A percentile compares a stretch with the other conserved stretches of the same genome.
These are phyloP conservation scores for Pyrenophora teres DNA, from an alignment of 2,329 filamentous ascomycete genomes.

Conservation along the genomic window DNA sequence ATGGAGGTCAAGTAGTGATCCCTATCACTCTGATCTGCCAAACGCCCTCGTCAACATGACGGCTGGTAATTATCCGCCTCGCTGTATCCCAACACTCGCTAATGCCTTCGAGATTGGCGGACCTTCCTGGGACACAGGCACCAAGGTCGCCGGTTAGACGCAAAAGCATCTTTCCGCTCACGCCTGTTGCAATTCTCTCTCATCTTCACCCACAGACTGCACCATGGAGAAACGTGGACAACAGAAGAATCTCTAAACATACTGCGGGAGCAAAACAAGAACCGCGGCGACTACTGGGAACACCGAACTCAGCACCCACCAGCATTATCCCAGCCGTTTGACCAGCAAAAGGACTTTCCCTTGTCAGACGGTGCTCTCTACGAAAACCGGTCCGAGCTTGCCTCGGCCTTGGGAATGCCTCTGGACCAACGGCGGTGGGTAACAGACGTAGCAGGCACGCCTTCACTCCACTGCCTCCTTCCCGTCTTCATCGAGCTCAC, in stretches of 20 bases:
- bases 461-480: slow-evolving; percentile 49
- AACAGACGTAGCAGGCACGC: slow-evolving; percentile 46
- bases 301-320: slow-evolving; percentile 27
- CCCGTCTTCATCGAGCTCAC: slow-evolving; percentile 59
- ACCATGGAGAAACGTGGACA: slow-evolving; percentile 46
- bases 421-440: slow-evolving; percentile 30
- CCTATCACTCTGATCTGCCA: slow-evolving; percentile 39
- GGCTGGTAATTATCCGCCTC: slow-evolving; percentile 28
- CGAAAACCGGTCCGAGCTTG: slow-evolving; percentile 35
- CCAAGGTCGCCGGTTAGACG: slow-evolving; percentile 40
- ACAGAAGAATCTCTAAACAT: slow-evolving; percentile 40
- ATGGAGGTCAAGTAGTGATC: slow-evolving; percentile 36
- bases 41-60: slow-evolving; percentile 42
- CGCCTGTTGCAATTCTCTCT: slow-evolving; percentile 55
- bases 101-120: slow-evolving; percentile 48
- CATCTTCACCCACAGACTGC: slow-evolving; percentile 52
- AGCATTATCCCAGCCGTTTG: slow-evolving; percentile 30
- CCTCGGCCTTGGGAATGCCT: slow-evolving; percentile 33
- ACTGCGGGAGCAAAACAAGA: slow-evolving; percentile 46
- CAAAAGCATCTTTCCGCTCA: slow-evolving; percentile 54
- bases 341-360: slow-evolving; percentile 35
- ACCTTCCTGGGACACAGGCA: slow-evolving; percentile 50
- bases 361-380: slow-evolving; percentile 32
- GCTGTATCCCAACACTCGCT: background rate
- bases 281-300: slow-evolving; percentile 37